These are phyloP conservation scores for Cutaneotrichosporon mucoides DNA, from an alignment of 1,284 basidiomycete genomes.

Conservation along the genomic window DNA sequence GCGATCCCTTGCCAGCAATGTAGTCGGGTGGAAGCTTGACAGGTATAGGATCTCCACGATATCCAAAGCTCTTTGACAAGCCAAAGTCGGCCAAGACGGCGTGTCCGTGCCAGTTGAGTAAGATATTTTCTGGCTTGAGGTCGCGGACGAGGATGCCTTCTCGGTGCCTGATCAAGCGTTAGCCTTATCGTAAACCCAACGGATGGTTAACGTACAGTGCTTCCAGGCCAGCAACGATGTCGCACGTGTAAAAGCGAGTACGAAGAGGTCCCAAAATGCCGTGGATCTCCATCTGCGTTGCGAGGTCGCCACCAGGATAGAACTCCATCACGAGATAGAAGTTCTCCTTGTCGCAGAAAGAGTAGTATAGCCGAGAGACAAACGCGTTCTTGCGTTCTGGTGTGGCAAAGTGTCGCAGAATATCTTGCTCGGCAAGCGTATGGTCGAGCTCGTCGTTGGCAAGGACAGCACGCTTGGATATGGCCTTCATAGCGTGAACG, in stretches of 20 bases:
- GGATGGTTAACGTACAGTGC: slow-evolving; percentile 55
- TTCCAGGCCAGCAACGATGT: slow-evolving; percentile 92
- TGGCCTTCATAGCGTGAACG: slow-evolving; percentile 89
- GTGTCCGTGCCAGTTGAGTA: slow-evolving; percentile 88
- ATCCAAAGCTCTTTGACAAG: slow-evolving; percentile 44
- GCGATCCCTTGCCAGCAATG: slow-evolving; percentile 21
- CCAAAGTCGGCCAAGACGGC: slow-evolving; percentile 96
- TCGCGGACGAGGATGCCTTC: slow-evolving; percentile 53
- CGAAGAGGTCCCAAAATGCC: slow-evolving; percentile 85
- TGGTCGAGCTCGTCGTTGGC: slow-evolving; percentile 93
- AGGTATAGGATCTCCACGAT: slow-evolving; percentile 39
- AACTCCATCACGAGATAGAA: slow-evolving; percentile 72
- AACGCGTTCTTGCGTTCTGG: slow-evolving; percentile 71
- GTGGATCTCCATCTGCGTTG: slow-evolving; percentile 92
- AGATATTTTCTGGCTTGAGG: slow-evolving; percentile 71
- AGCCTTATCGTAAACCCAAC: too few species aligned
- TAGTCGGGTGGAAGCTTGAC: slow-evolving; percentile 24
- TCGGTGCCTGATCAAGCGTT: slow-evolving; percentile 35
- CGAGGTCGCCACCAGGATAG: slow-evolving; percentile 92
- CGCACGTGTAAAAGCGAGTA: slow-evolving; percentile 91
- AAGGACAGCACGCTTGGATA: slow-evolving; percentile 91
- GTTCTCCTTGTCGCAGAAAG: slow-evolving; percentile 93
- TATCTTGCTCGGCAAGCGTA: slow-evolving; percentile 89
- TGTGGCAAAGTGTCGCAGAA: slow-evolving; percentile 78
- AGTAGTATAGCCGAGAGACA: slow-evolving; percentile 89